Evolutionary conservation across 163 green algal genomes (phyloP).

Genomic region (Prototheca wickerhamii): DNA sequence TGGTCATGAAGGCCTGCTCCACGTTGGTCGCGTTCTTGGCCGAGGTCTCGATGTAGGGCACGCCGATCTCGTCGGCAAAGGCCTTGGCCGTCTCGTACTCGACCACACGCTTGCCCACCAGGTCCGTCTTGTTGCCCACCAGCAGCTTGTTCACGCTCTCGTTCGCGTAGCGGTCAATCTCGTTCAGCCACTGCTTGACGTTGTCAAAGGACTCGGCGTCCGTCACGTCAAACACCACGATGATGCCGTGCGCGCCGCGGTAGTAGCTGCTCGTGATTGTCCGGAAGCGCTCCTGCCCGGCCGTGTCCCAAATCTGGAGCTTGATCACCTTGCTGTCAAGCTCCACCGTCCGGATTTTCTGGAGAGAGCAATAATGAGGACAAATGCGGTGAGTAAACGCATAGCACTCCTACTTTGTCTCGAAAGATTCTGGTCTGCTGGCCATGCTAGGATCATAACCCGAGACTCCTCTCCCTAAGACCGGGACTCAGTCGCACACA

Average conservation of each 20-base stretch:
- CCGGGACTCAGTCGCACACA: too few species aligned
- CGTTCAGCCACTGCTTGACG: slow-evolving; percentile 98
- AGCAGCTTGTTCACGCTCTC: slow-evolving; percentile 99
- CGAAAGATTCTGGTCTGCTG: too few species aligned
- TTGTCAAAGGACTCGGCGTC: slow-evolving; percentile 98
- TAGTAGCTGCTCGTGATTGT: slow-evolving; percentile 97
- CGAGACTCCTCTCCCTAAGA: too few species aligned
- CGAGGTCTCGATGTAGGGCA: slow-evolving; percentile 98
- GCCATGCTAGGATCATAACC: too few species aligned
- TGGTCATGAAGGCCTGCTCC: slow-evolving; percentile 99
- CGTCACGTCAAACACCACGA: slow-evolving; percentile 99
- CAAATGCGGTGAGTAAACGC: too few species aligned
- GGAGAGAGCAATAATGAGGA: slow-evolving; percentile 21
- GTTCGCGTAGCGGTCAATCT: slow-evolving; percentile 98
- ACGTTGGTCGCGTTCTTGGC: slow-evolving; percentile 98
- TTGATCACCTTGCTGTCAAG: slow-evolving; percentile 99
- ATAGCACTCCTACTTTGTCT: too few species aligned
- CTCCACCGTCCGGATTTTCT: slow-evolving; percentile 99
- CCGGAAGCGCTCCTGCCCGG: slow-evolving; percentile 91
- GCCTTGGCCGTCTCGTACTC: slow-evolving; percentile 92
- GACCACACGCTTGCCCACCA: slow-evolving; percentile 92
- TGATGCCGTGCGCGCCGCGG: slow-evolving; percentile 91
- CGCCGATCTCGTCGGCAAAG: slow-evolving; percentile 97
- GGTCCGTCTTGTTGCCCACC: slow-evolving; percentile 97
- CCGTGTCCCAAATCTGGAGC: slow-evolving; percentile 99